Conservation (phyloP, 805 yeast genomes). For the Komagataella pastoris region DNA sequence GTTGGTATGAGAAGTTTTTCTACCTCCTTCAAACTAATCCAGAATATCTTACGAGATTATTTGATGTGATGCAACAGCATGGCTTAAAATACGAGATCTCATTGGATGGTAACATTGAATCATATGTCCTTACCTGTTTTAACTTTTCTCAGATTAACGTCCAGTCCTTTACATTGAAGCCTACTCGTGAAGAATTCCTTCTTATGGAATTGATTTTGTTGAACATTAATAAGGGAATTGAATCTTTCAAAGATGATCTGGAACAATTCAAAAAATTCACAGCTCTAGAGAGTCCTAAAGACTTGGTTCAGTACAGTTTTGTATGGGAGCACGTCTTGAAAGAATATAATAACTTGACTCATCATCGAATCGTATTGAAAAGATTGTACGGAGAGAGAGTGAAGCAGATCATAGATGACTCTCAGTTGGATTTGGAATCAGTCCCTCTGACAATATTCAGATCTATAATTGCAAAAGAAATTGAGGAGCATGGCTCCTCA, state of each 20-base stretch:
- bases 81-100: slow-evolving; percentile 9
- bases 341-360: slow-evolving; percentile 30
- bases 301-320: slow-evolving; percentile 5
- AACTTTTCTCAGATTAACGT: slow-evolving; percentile 10
- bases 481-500: slow-evolving; percentile 18
- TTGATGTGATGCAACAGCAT: slow-evolving; percentile 18
- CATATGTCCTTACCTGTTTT: slow-evolving; percentile 20
- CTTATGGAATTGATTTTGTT: slow-evolving; percentile 43
- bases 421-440: slow-evolving; percentile 57
- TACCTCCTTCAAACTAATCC: slow-evolving; percentile 81
- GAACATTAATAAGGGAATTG: slow-evolving; percentile 19
- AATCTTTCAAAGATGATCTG: slow-evolving; percentile 10
- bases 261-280: slow-evolving; percentile 2
- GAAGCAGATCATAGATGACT: slow-evolving; percentile 26
- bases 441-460: slow-evolving; percentile 55
- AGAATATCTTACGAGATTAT: slow-evolving; percentile 46
- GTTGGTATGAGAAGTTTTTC: slow-evolving; percentile 63
- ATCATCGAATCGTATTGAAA: slow-evolving; percentile 32
- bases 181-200: slow-evolving; percentile 60
- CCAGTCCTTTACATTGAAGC: slow-evolving; percentile 8
- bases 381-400: slow-evolving; percentile 24
- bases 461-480: slow-evolving; percentile 23
- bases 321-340: slow-evolving; percentile 32
- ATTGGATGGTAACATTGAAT: slow-evolving; percentile 17
- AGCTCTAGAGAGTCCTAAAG: slow-evolving; percentile 3